Conservation (phyloP, 2,329 filamentous ascomycete species). For the Penicillium occitanis region DNA sequence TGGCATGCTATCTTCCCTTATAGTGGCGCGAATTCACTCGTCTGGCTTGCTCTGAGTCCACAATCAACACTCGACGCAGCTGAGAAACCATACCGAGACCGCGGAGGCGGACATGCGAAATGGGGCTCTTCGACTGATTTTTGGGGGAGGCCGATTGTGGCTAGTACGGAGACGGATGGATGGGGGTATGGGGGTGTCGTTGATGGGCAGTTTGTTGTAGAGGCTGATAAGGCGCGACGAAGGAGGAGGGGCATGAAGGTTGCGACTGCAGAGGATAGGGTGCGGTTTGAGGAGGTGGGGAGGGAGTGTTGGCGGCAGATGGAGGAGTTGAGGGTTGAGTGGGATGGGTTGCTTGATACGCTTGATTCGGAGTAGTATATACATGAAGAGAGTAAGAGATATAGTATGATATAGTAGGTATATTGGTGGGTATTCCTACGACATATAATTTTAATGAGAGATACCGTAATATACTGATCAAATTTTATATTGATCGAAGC, state of each 20-base stretch:
- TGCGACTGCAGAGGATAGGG: constrained; percentile 51
- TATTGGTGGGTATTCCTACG: not conserved
- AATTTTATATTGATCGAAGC: not conserved
- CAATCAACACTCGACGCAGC: constrained; percentile 46
- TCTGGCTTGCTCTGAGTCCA: constrained; percentile 73
- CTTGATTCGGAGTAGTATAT: constrained; percentile 27
- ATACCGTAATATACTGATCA: not conserved
- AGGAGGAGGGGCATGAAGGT: constrained; percentile 60
- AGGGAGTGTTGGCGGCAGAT: constrained; percentile 44
- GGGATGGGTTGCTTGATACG: constrained; percentile 41
- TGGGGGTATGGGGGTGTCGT: constrained; percentile 69
- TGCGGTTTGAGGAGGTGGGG: constrained; percentile 42
- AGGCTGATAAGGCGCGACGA: constrained; percentile 53
- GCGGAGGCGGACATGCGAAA: constrained; percentile 62
- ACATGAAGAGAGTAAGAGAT: too few relatives aligned
- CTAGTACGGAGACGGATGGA: constrained; percentile 78
- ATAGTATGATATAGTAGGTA: not conserved
- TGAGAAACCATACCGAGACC: constrained; percentile 53
- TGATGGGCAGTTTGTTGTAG: constrained; percentile 50
- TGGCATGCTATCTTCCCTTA: constrained; percentile 84
- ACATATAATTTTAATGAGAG: not conserved
- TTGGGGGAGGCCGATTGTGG: constrained; percentile 60
- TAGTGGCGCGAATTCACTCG: constrained; percentile 70
- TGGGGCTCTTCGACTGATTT: constrained; percentile 77
- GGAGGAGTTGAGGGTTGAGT: constrained; percentile 43